Conservation (phyloP, 331 rosid species). For the Erythrophleum ivorense region DNA sequence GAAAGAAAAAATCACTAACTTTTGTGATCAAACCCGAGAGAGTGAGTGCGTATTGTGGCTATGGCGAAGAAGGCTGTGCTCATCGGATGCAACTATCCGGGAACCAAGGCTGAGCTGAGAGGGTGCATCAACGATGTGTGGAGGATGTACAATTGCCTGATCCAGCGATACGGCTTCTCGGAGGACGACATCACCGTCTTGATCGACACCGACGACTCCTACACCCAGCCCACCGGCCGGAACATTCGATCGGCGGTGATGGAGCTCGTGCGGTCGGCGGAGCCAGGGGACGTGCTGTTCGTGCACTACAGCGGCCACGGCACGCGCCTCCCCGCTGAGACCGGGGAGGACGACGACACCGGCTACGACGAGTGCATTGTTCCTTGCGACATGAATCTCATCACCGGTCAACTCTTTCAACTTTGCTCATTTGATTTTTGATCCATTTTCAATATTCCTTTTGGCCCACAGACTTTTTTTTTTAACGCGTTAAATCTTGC, state of each 20-base stretch:
- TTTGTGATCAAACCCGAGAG: background rate
- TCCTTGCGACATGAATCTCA: conserved; percentile 90
- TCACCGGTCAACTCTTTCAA: conserved; percentile 60
- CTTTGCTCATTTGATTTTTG: background rate
- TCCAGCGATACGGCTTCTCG: conserved; percentile 57
- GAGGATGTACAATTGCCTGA: conserved; percentile 63
- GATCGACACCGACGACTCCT: conserved; percentile 73
- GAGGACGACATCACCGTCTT: conserved; percentile 62
- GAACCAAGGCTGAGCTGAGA: conserved; percentile 76
- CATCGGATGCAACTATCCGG: conserved; percentile 84
- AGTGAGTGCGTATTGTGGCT: background rate
- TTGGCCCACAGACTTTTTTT: background rate
- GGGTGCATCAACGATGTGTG: conserved; percentile 88
- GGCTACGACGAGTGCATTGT: conserved; percentile 94
- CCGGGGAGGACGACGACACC: conserved; percentile 75
- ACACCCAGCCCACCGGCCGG: conserved; percentile 72
- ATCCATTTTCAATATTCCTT: background rate
- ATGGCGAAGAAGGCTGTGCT: conserved; percentile 80
- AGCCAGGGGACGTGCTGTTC: conserved; percentile 63
- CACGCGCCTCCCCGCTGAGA: conserved; percentile 86
- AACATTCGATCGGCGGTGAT: conserved; percentile 67
- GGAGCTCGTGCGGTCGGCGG: conserved; percentile 53
- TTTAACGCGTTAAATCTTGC: background rate
- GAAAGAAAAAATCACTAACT: background rate
- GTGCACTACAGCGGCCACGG: conserved; percentile 92